Evolutionary conservation across 2,329 filamentous ascomycete species (phyloP).

Genomic region (Hymenoscyphus occultus): DNA sequence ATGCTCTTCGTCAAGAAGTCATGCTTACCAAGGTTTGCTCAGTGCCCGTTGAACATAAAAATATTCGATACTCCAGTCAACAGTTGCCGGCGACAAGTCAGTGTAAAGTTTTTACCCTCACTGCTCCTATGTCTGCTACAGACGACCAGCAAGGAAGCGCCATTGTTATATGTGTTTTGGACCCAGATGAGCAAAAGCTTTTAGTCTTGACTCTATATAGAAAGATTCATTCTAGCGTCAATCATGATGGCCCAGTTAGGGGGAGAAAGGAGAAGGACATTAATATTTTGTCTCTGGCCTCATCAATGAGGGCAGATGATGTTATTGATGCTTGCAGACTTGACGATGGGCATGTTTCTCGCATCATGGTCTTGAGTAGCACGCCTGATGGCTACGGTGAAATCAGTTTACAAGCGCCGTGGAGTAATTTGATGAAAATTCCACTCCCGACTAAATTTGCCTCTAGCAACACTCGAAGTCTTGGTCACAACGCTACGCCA

Average conservation of each 20-base stretch:
- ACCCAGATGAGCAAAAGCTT: slow-evolving; percentile 63
- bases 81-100: slow-evolving; percentile 51
- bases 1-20: slow-evolving; percentile 70
- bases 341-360: slow-evolving; percentile 62
- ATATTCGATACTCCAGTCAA: slow-evolving; percentile 58
- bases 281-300: slow-evolving; percentile 30
- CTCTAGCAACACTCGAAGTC: slow-evolving; percentile 56
- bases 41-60: slow-evolving; percentile 59
- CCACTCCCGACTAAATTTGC: slow-evolving; percentile 56
- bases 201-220: slow-evolving; percentile 63
- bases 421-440: slow-evolving; percentile 69
- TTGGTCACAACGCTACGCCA: slow-evolving; percentile 55
- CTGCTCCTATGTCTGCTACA: slow-evolving; percentile 53
- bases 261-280: slow-evolving; percentile 36
- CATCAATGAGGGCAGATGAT: slow-evolving; percentile 51
- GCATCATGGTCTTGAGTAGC: slow-evolving; percentile 68
- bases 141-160: slow-evolving; percentile 54
- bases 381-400: slow-evolving; percentile 61
- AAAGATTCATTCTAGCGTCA: slow-evolving; percentile 31
- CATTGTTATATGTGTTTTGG: slow-evolving; percentile 67
- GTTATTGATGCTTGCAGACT: slow-evolving; percentile 73
- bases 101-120: slow-evolving; percentile 65
- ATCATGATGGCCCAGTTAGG: slow-evolving; percentile 14
- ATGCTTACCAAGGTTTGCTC: slow-evolving; percentile 68
- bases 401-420: slow-evolving; percentile 71